phyloP scores from a whole-genome alignment of 371 early-diverging fungal species.

The Syncephalastrum sp. region DNA sequence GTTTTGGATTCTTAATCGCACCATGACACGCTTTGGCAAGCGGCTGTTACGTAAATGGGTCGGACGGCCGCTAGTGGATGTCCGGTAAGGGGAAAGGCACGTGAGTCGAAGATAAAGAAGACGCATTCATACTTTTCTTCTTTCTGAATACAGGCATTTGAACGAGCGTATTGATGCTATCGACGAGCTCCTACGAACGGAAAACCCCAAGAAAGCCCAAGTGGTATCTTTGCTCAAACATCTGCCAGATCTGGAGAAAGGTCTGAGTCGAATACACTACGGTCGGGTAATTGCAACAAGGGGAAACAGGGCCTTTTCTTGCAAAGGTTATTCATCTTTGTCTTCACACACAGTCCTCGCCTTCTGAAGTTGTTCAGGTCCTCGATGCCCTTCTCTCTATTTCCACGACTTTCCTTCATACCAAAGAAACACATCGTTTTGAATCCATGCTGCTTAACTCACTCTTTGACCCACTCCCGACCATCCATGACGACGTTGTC shows the following conservation, averaged over 20 bases:
- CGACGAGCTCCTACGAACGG: constrained; percentile 55
- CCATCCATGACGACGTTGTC: constrained; percentile 27
- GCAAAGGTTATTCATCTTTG: background rate
- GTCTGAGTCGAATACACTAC: constrained; percentile 72
- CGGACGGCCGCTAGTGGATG: constrained; percentile 66
- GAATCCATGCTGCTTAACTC: constrained; percentile 34
- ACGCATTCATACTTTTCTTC: background rate
- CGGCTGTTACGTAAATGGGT: constrained; percentile 81
- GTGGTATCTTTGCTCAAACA: constrained; percentile 33
- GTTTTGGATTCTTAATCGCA: constrained; percentile 68
- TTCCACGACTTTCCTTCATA: constrained; percentile 16
- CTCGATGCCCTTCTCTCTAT: constrained; percentile 53
- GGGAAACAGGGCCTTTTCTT: background rate
- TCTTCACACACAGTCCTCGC: constrained; percentile 40
- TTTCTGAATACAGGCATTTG: constrained; percentile 41
- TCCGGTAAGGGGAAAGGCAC: constrained; percentile 15
- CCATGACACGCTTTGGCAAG: constrained; percentile 72
- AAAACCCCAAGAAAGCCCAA: constrained; percentile 24
- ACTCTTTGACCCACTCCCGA: constrained; percentile 42
- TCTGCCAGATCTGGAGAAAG: constrained; percentile 76
- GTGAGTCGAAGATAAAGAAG: background rate
- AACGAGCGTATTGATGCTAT: constrained; percentile 70
- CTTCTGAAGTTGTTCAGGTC: constrained; percentile 58
- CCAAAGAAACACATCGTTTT: constrained; percentile 16
- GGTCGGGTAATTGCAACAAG: constrained; percentile 40